Conservation (phyloP, 1,284 basidiomycete species). For the Cryptococcus neoformans region DNA sequence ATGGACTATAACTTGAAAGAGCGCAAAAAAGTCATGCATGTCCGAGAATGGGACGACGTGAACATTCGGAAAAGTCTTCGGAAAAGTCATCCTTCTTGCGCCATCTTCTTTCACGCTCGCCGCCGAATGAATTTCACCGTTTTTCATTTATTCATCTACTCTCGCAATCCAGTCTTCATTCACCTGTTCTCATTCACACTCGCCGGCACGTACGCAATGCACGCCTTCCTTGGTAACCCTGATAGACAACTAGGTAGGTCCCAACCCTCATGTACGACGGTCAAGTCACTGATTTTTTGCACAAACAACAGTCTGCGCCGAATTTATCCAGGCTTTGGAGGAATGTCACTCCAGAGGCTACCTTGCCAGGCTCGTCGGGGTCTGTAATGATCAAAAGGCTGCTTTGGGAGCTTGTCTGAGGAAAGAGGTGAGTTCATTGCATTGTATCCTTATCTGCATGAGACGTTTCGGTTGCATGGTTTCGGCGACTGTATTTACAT, state of each 20-base stretch:
- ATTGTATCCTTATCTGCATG: neutral
- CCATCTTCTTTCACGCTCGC: neutral
- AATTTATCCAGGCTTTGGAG: constrained; percentile 43
- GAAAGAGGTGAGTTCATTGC: constrained; percentile 59
- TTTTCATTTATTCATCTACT: neutral
- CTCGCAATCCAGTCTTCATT: neutral
- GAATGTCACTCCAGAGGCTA: constrained; percentile 41
- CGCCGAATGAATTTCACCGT: neutral
- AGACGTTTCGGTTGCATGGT: neutral
- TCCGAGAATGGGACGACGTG: no score
- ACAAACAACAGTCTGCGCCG: constrained; percentile 34
- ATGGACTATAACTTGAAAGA: no score
- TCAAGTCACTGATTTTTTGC: neutral
- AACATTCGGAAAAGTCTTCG: neutral
- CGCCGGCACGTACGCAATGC: constrained; percentile 23
- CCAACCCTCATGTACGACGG: neutral
- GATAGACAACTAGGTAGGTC: constrained; percentile 41
- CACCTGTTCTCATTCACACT: neutral
- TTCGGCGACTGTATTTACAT: no score
- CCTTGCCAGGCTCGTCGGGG: constrained; percentile 29
- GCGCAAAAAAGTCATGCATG: no score
- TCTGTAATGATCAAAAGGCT: constrained; percentile 68
- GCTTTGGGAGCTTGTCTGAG: constrained; percentile 70
- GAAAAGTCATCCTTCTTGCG: neutral
- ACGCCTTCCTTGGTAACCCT: constrained; percentile 42